A percentile compares a stretch with the other conserved stretches of the same genome.
Evolutionary conservation across 2,329 filamentous ascomycete genomes (phyloP).

Genomic region (Pseudodiploospora longispora): DNA sequence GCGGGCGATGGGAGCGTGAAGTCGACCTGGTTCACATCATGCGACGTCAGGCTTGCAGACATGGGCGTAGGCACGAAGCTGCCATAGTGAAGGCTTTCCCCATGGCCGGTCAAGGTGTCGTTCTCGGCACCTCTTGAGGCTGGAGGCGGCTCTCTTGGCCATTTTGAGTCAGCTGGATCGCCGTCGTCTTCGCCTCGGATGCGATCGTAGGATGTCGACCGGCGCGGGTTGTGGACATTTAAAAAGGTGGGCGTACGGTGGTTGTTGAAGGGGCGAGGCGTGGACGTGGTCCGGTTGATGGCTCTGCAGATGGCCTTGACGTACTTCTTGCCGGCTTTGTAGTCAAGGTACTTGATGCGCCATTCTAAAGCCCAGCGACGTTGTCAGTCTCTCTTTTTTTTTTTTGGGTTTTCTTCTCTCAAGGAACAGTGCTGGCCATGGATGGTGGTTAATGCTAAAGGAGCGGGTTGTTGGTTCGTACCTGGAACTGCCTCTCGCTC

Average conservation of each 20-base stretch:
- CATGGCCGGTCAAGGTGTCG: conserved; percentile 31
- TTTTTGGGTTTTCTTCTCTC: neutral
- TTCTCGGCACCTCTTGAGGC: conserved; percentile 23
- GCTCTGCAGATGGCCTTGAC: conserved; percentile 75
- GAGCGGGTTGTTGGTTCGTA: conserved; percentile 19
- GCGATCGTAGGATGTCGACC: conserved; percentile 12
- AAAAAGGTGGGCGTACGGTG: conserved; percentile 24
- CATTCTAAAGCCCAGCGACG: conserved; percentile 52
- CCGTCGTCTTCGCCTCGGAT: neutral
- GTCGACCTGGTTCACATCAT: conserved; percentile 17
- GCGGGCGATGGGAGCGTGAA: conserved; percentile 50
- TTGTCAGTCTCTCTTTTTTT: neutral
- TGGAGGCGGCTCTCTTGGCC: conserved; percentile 2
- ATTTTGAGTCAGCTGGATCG: conserved; percentile 1
- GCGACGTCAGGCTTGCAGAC: conserved; percentile 15
- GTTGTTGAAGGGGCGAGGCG: conserved; percentile 33
- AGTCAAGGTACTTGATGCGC: conserved; percentile 88
- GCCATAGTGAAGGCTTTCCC: conserved; percentile 40
- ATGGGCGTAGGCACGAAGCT: conserved; percentile 42
- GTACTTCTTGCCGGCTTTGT: conserved; percentile 92
- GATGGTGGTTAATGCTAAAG: neutral
- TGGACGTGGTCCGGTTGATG: conserved; percentile 52
- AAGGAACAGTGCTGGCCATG: too few relatives aligned
- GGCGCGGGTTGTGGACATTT: conserved; percentile 10
- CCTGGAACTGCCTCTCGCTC: conserved; percentile 82